Evolutionary conservation across 495 filamentous ascomycete species (phyloP).

Genomic region (Penicillium silybi): DNA sequence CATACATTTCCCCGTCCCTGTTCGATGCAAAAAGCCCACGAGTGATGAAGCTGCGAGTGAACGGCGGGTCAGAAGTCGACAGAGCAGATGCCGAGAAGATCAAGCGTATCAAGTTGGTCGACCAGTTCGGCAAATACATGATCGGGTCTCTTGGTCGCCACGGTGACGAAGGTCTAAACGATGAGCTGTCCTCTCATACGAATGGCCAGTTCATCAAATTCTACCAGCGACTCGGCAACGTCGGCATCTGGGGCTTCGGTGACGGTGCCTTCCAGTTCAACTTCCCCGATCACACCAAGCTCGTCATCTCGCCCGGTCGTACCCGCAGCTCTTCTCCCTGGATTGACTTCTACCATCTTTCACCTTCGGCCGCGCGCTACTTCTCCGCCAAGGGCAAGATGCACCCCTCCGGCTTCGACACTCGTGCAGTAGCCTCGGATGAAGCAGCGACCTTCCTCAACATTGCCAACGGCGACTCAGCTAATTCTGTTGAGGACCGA

Average conservation of each 20-base stretch:
- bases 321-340: conserved; percentile 52
- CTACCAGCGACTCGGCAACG: conserved; percentile 83
- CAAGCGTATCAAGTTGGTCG: conserved; percentile 74
- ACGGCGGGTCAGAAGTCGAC: conserved; percentile 50
- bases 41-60: conserved; percentile 43
- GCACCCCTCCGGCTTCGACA: conserved; percentile 46
- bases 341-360: conserved; percentile 83
- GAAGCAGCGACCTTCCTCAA: conserved; percentile 58
- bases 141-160: conserved; percentile 53
- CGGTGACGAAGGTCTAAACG: conserved; percentile 39
- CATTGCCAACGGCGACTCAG: conserved; percentile 51
- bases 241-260: conserved; percentile 83
- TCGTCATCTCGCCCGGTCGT: conserved; percentile 71
- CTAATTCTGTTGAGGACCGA: conserved; percentile 50
- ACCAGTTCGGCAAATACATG: conserved; percentile 96
- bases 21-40: conserved; percentile 44
- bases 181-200: conserved; percentile 27
- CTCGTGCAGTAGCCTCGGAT: conserved; percentile 53
- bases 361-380: conserved; percentile 60
- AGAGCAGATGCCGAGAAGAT: conserved; percentile 64
- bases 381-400: conserved; percentile 60
- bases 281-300: conserved; percentile 96
- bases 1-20: conserved; percentile 54
- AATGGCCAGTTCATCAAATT: conserved; percentile 71
- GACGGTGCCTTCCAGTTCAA: conserved; percentile 93